Conservation (phyloP, 2,329 filamentous ascomycete genomes). For the Pseudogymnoascus destructans region DNA sequence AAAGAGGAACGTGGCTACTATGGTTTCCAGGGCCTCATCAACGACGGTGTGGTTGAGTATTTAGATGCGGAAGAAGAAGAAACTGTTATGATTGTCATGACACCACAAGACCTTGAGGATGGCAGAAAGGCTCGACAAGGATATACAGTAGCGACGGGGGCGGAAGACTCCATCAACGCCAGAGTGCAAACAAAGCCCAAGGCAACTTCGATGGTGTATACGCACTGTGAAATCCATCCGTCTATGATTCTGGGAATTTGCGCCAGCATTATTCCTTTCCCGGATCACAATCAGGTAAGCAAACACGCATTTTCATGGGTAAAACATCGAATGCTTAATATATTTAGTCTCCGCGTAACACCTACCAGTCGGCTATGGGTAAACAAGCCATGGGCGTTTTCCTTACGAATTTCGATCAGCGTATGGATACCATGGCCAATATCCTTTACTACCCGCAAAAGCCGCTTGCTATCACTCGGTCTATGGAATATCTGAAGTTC, state of each 20-base stretch:
- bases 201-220: constrained; percentile 28
- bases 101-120: constrained; percentile 75
- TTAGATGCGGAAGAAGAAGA: constrained; percentile 97
- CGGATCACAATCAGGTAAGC: constrained; percentile 83
- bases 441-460: constrained; percentile 99
- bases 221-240: constrained; percentile 97
- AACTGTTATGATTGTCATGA: constrained; percentile 98
- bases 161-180: constrained; percentile 1
- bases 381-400: constrained; percentile 99
- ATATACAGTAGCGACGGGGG: background rate
- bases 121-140: background rate
- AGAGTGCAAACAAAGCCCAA: constrained; percentile 8
- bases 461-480: constrained; percentile 84
- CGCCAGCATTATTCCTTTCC: constrained; percentile 98
- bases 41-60: constrained; percentile 82
- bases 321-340: constrained; percentile 25
- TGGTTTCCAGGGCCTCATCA: constrained; percentile 79
- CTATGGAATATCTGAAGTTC: constrained; percentile 99
- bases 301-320: constrained; percentile 1
- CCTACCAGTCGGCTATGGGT: constrained; percentile 98
- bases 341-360: constrained; percentile 81
- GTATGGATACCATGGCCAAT: constrained; percentile 99
- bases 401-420: constrained; percentile 88
- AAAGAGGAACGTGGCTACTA: constrained; percentile 47
- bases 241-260: constrained; percentile 99